Evolutionary conservation across 495 filamentous ascomycete species (phyloP), one percentile per base, ranked within the genome.

Genomic region (Hyaloscypha finlandica): DNA sequence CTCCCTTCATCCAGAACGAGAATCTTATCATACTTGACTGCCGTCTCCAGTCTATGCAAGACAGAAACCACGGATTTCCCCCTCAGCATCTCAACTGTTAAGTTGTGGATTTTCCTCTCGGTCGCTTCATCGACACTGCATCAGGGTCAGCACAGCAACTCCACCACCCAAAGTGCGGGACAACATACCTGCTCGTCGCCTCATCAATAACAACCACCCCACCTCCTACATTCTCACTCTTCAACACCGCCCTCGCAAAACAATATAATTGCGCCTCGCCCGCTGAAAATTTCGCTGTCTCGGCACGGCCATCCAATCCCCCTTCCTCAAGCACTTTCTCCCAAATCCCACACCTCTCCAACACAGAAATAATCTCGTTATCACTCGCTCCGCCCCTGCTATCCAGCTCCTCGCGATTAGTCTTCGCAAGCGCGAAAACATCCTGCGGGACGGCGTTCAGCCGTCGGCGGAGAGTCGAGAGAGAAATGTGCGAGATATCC

Each of bases 401-500:
- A 25, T 53, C 19, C 6, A 53, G 51, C 19, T 53, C 22, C 19
- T 20, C 19, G 8, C 51, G 8, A 25, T 20, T 25, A 6, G 51
- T 53, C 6, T 25, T 25, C 8, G 51, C 19, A 25, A 53, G 51
- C 6, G 22, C 19, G 19, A 53, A 53, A 20, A 25, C 19, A 16
- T 53, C 51, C 6, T 53, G 51, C 6, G 51, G 51, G 4, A 53
- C 22, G 4, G 51, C 3, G 19, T 20, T 53, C 6, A 53, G 19
- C 6, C 51, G 51, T 16, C 0, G 6, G 8, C 51, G 51, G 19
- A 53, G 19, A 8, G 51, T 53, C 3, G 51, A 53, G 19, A n/a
- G 51, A 11, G 35, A 20, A 25, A 59, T 58, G 20, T 59, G 56
- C 19, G 56, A 59, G 11, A 80, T 73, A 54, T 82, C 77, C 11